phyloP scores from a whole-genome alignment of 768 basidiomycete genomes.

The Infundibulicybe gibba region DNA sequence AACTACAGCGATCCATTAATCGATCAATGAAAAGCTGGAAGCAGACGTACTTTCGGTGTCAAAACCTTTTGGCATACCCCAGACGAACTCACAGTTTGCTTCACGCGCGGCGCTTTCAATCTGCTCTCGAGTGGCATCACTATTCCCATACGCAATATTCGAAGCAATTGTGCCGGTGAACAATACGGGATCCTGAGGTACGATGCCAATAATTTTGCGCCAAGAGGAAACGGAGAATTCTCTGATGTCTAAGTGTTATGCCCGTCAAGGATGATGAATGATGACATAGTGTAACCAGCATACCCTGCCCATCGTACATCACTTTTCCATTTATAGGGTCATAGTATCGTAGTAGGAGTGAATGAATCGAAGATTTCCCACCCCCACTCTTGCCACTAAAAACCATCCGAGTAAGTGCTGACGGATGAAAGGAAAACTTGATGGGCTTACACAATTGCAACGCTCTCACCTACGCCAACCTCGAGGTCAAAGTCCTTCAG shows the following conservation, averaged over 20 bases:
- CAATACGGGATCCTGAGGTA: slow-evolving; percentile 90
- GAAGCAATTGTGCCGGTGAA: slow-evolving; percentile 93
- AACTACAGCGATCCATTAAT: slow-evolving; percentile 35
- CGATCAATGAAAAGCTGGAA: background rate
- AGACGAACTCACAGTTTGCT: slow-evolving; percentile 95
- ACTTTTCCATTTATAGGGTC: slow-evolving; percentile 82
- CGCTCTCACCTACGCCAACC: slow-evolving; percentile 79
- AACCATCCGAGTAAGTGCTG: slow-evolving; percentile 1
- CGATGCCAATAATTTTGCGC: slow-evolving; percentile 87
- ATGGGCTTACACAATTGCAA: slow-evolving; percentile 83
- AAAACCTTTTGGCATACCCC: slow-evolving; percentile 91
- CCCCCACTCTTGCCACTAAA: slow-evolving; percentile 86
- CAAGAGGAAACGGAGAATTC: slow-evolving; percentile 84
- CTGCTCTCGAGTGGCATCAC: slow-evolving; percentile 70
- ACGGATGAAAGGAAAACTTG: background rate
- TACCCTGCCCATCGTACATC: slow-evolving; percentile 84
- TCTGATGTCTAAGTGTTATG: slow-evolving; percentile 61
- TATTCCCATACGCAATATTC: slow-evolving; percentile 89
- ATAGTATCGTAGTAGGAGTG: slow-evolving; percentile 84
- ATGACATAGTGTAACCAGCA: slow-evolving; percentile 7
- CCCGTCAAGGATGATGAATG: slow-evolving; percentile 1
- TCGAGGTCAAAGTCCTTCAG: slow-evolving; percentile 81
- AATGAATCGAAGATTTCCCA: slow-evolving; percentile 91
- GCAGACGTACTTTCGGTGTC: slow-evolving; percentile 78
- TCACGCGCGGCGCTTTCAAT: slow-evolving; percentile 86